Percentiles rank a stretch among this genome's conserved stretches.
These are phyloP conservation scores for Hericium erinaceus DNA, from an alignment of 768 basidiomycete genomes.

Conservation along the genomic window DNA sequence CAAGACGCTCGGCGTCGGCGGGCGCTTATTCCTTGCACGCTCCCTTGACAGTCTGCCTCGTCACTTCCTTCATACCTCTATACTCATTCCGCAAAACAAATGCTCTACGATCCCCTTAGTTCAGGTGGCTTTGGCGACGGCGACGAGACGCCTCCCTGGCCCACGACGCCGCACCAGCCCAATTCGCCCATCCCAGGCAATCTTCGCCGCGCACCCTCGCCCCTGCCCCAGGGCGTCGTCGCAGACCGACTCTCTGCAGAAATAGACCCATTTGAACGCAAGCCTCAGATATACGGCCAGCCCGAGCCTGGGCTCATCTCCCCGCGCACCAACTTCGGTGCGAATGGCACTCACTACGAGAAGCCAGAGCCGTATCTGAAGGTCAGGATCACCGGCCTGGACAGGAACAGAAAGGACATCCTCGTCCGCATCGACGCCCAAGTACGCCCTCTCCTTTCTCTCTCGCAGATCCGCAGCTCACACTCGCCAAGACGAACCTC, in stretches of 20 bases:
- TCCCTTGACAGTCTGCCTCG: background rate
- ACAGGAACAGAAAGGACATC: conserved; percentile 92
- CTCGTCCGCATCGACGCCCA: conserved; percentile 92
- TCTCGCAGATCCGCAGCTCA: background rate
- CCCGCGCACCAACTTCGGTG: conserved; percentile 50
- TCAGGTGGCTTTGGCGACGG: conserved; percentile 40
- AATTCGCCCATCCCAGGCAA: conserved; percentile 59
- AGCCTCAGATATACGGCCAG: conserved; percentile 82
- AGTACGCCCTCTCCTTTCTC: conserved; percentile 34
- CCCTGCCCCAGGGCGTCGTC: conserved; percentile 24
- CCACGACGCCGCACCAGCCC: conserved; percentile 67
- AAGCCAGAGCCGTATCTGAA: conserved; percentile 77
- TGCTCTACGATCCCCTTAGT: conserved; percentile 69
- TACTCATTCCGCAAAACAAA: conserved; percentile 2
- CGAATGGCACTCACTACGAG: conserved; percentile 68
- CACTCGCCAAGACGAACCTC: conserved; percentile 68
- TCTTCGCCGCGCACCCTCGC: conserved; percentile 53
- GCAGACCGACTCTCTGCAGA: conserved; percentile 35
- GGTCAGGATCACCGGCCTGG: conserved; percentile 83
- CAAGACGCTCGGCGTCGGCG: background rate
- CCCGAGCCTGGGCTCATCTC: conserved; percentile 79
- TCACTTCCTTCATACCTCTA: background rate
- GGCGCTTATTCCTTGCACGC: background rate
- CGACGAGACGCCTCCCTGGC: conserved; percentile 58
- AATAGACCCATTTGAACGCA: conserved; percentile 47